phyloP scores from a whole-genome alignment of 306 rosid species.

The Notholithocarpus densiflorus region DNA sequence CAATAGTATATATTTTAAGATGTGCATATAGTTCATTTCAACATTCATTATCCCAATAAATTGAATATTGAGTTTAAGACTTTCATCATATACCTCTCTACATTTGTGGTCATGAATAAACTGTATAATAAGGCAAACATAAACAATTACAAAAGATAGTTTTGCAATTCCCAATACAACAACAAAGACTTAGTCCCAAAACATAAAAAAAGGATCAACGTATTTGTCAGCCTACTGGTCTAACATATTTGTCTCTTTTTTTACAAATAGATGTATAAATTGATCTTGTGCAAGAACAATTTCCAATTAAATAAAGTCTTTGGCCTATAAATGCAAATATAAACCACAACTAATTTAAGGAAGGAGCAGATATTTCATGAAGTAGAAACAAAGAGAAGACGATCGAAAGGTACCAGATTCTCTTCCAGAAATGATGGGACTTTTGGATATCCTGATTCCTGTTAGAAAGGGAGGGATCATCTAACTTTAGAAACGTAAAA shows the following conservation, averaged over 20 bases:
- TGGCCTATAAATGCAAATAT: neutral
- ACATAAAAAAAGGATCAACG: too few relatives aligned
- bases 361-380: constrained; percentile 2
- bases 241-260: too few relatives aligned
- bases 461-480: constrained; percentile 7
- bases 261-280: neutral
- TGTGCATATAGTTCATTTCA: neutral
- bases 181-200: too few relatives aligned
- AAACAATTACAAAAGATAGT: neutral
- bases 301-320: neutral
- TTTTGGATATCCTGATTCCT: constrained; percentile 23
- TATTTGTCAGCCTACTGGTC: too few relatives aligned
- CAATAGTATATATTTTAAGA: neutral
- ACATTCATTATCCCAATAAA: neutral
- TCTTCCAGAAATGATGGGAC: constrained; percentile 29
- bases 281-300: neutral
- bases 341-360: neutral
- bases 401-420: constrained; percentile 23
- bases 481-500: neutral
- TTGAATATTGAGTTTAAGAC: neutral
- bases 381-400: constrained; percentile 6
- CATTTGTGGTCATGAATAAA: neutral
- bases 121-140: neutral
- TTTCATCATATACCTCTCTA: neutral
- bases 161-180: neutral